Conservation (phyloP, 1,139 yeast species). For the Pichia sp. region DNA sequence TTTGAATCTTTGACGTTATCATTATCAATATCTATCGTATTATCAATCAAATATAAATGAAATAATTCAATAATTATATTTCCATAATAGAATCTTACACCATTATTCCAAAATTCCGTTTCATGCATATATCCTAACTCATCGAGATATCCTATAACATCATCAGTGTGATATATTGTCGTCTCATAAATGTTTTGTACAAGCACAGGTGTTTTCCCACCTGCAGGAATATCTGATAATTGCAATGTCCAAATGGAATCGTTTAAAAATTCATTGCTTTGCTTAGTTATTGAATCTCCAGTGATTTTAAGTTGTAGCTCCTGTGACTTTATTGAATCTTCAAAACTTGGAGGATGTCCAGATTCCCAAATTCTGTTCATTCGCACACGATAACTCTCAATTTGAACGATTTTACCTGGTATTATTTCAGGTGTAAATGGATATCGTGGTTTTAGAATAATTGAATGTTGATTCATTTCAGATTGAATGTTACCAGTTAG, state of each 20-base stretch:
- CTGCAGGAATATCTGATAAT: slow-evolving; percentile 77
- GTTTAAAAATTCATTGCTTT: slow-evolving; percentile 13
- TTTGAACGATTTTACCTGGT: slow-evolving; percentile 30
- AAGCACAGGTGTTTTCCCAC: slow-evolving; percentile 64
- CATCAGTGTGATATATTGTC: slow-evolving; percentile 39
- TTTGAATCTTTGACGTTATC: slow-evolving; percentile 29
- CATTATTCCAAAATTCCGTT: slow-evolving; percentile 62
- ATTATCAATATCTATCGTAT: slow-evolving; percentile 15
- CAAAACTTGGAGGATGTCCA: background rate
- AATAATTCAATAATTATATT: slow-evolving; percentile 57
- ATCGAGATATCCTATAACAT: slow-evolving; percentile 36
- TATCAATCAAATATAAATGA: slow-evolving; percentile 36
- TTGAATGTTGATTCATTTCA: slow-evolving; percentile 26
- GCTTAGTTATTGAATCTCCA: slow-evolving; percentile 19
- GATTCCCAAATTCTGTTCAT: slow-evolving; percentile 28
- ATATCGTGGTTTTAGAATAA: slow-evolving; percentile 29
- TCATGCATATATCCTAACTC: slow-evolving; percentile 68
- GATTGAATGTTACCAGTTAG: slow-evolving; percentile 30
- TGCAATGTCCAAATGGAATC: slow-evolving; percentile 55
- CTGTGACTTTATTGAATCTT: too few relatives aligned
- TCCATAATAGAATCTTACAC: slow-evolving; percentile 59
- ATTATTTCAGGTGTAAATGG: slow-evolving; percentile 30
- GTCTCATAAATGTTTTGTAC: slow-evolving; percentile 70
- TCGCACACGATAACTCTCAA: slow-evolving; percentile 30
- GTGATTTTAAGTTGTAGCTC: background rate